A percentile compares a stretch with the other conserved stretches of the same genome.
Evolutionary conservation across 305 asterid genomes (phyloP).

Genomic region (Fraxinus albicans): DNA sequence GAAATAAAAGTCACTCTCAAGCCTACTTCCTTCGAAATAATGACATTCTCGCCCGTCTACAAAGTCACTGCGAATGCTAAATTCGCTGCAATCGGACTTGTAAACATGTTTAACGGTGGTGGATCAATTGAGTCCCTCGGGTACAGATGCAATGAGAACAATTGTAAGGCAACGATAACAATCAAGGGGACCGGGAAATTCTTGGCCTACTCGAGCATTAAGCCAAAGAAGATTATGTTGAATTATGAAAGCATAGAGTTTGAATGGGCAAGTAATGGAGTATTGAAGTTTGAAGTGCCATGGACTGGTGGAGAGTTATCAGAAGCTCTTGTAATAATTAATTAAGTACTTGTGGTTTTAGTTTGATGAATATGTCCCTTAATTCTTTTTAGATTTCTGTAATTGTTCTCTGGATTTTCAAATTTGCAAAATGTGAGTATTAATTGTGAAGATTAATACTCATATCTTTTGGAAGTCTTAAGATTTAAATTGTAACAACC

Average conservation of each 20-base stretch:
- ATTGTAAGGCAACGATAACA: conserved; percentile 10
- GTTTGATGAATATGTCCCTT: background rate
- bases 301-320: conserved; percentile 37
- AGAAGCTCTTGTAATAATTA: conserved; percentile 22
- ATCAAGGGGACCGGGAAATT: conserved; percentile 45
- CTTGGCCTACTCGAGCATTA: conserved; percentile 40
- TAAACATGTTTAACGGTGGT: conserved; percentile 43
- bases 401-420: background rate
- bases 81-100: conserved; percentile 43
- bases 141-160: conserved; percentile 14
- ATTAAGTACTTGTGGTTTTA: background rate
- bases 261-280: conserved; percentile 35
- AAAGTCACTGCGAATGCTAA: conserved; percentile 7
- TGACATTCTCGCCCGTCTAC: conserved; percentile 31
- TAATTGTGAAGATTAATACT: background rate
- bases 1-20: conserved; percentile 23
- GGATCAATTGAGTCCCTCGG: conserved; percentile 32
- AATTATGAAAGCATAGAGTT: conserved; percentile 27
- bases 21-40: conserved; percentile 37
- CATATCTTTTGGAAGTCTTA: too few relatives aligned
- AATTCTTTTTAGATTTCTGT: background rate
- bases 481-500: too few relatives aligned
- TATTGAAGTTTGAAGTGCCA: conserved; percentile 37
- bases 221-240: conserved; percentile 30
- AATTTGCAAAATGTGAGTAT: background rate